These are phyloP conservation scores for Verticillium klebahnii DNA, from an alignment of 2,329 filamentous ascomycete genomes.

Conservation along the genomic window DNA sequence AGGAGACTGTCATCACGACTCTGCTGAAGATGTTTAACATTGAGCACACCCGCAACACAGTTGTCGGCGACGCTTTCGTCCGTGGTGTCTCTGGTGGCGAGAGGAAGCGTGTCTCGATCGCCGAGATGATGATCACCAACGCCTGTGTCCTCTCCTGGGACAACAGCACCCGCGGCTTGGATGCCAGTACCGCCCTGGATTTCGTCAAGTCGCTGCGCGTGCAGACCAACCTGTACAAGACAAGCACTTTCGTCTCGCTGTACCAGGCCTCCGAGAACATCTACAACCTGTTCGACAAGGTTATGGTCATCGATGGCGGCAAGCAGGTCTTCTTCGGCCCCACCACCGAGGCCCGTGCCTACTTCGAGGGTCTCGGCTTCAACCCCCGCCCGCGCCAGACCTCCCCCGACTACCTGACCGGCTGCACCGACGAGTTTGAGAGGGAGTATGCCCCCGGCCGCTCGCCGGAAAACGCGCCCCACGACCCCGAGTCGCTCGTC, in stretches of 20 bases:
- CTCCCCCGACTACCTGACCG: constrained; percentile 76
- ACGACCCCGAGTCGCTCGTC: constrained; percentile 60
- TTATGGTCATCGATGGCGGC: constrained; percentile 74
- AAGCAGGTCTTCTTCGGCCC: constrained; percentile 74
- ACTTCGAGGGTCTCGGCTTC: constrained; percentile 76
- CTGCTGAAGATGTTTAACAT: constrained; percentile 93
- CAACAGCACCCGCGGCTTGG: constrained; percentile 66
- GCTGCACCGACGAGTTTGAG: constrained; percentile 80
- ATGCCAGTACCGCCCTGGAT: constrained; percentile 63
- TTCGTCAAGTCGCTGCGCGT: constrained; percentile 68
- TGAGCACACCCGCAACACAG: constrained; percentile 78
- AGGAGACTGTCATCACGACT: constrained; percentile 67
- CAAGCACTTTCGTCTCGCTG: constrained; percentile 78
- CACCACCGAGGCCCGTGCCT: constrained; percentile 59
- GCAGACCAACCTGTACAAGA: constrained; percentile 79
- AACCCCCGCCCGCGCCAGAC: constrained; percentile 71
- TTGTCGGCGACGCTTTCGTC: constrained; percentile 78
- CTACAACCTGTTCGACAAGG: constrained; percentile 76
- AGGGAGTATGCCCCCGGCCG: constrained; percentile 68
- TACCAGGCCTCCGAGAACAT: constrained; percentile 85
- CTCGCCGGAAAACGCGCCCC: constrained; percentile 62
- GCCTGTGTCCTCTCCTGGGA: constrained; percentile 72
- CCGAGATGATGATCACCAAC: constrained; percentile 75
- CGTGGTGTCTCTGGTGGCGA: constrained; percentile 78
- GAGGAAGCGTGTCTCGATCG: constrained; percentile 75